These are phyloP conservation scores for Powellomyces hirtus DNA, from an alignment of 192 early-diverging fungal genomes.

Conservation along the genomic window DNA sequence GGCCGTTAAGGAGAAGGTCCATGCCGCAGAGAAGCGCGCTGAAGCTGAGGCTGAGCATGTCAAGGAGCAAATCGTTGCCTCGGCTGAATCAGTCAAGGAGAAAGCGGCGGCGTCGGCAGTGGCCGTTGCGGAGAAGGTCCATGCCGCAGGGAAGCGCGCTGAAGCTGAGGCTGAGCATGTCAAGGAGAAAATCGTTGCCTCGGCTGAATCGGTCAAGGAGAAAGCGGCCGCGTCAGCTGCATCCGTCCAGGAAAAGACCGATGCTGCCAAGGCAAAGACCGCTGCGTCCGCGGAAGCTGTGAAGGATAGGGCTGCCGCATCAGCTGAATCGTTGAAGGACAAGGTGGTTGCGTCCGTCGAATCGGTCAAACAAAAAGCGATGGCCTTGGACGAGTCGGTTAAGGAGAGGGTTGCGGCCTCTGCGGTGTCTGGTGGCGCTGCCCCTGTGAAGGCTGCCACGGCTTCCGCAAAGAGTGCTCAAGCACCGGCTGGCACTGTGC, in stretches of 20 bases:
- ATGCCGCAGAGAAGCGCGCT: not conserved
- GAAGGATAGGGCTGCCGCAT: not conserved
- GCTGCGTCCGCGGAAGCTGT: conserved; percentile 8
- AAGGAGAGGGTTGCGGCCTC: no score
- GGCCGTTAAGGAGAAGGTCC: not conserved
- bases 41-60: not conserved
- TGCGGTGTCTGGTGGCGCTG: no score
- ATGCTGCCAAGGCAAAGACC: not conserved
- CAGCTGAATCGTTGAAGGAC: conserved; percentile 6
- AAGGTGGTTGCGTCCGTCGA: not conserved
- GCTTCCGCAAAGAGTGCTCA: not conserved
- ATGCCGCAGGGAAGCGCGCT: not conserved
- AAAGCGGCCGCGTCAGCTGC: not conserved
- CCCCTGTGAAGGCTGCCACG: no score
- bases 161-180: not conserved
- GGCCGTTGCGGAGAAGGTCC: not conserved
- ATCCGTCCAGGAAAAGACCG: not conserved
- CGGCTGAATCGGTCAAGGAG: not conserved
- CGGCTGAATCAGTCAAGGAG: not conserved
- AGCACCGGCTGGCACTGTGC: not conserved
- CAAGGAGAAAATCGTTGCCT: not conserved
- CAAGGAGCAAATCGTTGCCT: not conserved
- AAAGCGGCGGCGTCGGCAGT: not conserved
- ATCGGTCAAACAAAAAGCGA: not conserved
- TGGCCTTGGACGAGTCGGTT: no score